phyloP scores from a whole-genome alignment of 2,329 filamentous ascomycete species.

The Tolypocladium ophioglossoides region DNA sequence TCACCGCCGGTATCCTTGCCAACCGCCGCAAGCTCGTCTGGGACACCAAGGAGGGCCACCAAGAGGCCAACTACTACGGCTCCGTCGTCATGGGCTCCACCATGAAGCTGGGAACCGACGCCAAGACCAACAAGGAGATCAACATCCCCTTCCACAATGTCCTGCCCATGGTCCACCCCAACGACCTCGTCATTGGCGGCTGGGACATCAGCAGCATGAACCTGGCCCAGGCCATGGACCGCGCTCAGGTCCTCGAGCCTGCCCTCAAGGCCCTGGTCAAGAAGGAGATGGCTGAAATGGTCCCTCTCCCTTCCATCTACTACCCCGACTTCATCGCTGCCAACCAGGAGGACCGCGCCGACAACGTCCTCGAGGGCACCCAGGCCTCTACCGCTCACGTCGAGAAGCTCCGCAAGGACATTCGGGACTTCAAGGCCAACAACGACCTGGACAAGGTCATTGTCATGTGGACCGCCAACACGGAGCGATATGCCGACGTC shows the following conservation, averaged over 20 bases:
- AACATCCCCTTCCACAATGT: conserved; percentile 94
- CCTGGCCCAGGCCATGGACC: conserved; percentile 86
- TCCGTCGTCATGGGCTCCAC: conserved; percentile 96
- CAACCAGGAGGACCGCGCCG: conserved; percentile 93
- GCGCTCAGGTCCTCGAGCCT: conserved; percentile 91
- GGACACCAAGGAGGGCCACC: conserved; percentile 87
- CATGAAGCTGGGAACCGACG: conserved; percentile 87
- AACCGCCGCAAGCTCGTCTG: conserved; percentile 79
- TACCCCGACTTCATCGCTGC: conserved; percentile 99
- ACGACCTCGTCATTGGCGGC: conserved; percentile 87
- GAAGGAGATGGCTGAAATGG: conserved; percentile 87
- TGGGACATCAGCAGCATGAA: conserved; percentile 96
- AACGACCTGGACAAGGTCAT: conserved; percentile 90
- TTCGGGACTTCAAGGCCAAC: conserved; percentile 82
- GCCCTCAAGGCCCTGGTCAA: conserved; percentile 78
- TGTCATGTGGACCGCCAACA: conserved; percentile 98
- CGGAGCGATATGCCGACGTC: conserved; percentile 88
- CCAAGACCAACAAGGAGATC: conserved; percentile 75
- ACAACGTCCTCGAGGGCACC: conserved; percentile 75
- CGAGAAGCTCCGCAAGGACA: conserved; percentile 85
- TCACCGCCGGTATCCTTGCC: conserved; percentile 93
- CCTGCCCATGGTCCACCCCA: conserved; percentile 93
- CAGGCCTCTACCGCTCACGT: conserved; percentile 84
- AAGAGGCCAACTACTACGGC: conserved; percentile 91
- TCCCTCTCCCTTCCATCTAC: conserved; percentile 89